Conservation (phyloP, 257 asterid species). For the Pogostemon cablin region DNA sequence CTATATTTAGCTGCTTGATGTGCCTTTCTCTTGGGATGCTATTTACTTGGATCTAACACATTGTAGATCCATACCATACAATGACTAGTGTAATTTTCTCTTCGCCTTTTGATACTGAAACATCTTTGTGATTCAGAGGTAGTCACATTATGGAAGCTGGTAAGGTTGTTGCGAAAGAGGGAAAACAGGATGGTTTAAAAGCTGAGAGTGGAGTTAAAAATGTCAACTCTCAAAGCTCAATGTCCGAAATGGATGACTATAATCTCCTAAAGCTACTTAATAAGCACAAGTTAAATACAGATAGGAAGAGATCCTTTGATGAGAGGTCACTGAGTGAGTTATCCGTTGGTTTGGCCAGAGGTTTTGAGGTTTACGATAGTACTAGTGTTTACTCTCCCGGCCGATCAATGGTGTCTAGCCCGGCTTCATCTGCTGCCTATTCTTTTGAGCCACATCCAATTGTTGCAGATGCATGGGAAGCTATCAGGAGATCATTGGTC, state of each 20-base stretch:
- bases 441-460: conserved; percentile 88
- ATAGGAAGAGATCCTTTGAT: conserved; percentile 73
- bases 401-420: conserved; percentile 57
- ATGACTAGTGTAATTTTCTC: no score
- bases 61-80: no score
- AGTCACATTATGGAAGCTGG: conserved; percentile 30
- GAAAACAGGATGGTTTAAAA: conserved; percentile 40
- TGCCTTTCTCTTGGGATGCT: no score
- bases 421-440: conserved; percentile 57
- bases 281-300: conserved; percentile 63
- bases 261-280: conserved; percentile 68
- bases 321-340: conserved; percentile 81
- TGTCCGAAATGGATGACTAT: conserved; percentile 61
- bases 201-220: conserved; percentile 48
- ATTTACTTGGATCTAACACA: no score
- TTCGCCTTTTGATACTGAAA: conserved; percentile 16
- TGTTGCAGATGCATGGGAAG: conserved; percentile 86
- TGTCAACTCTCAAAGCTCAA: conserved; percentile 65
- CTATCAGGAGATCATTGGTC: conserved; percentile 71
- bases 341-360: conserved; percentile 58
- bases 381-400: conserved; percentile 57
- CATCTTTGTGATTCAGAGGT: conserved; percentile 29
- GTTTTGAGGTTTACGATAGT: conserved; percentile 53
- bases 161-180: conserved; percentile 31
- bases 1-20: no score